Conservation (phyloP, 2,329 filamentous ascomycete genomes). For the Pseudogymnoascus sp. region DNA sequence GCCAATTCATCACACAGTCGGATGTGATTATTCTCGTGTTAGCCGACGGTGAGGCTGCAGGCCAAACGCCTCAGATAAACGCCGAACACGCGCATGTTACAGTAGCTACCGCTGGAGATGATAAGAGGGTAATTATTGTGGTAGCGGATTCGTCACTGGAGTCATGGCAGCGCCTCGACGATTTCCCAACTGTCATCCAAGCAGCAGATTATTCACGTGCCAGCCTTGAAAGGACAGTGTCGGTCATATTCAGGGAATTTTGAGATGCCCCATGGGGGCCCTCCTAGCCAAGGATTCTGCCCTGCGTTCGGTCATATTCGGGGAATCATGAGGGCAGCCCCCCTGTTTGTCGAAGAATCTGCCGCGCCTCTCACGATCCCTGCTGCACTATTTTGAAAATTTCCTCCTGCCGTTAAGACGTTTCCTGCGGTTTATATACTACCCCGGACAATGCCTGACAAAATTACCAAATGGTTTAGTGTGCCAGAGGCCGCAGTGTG, state of each 20-base stretch:
- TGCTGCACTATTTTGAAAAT: background rate
- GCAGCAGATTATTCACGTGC: slow-evolving; percentile 42
- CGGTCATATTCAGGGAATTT: slow-evolving; percentile 44
- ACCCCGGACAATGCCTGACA: background rate
- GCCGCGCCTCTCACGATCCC: background rate
- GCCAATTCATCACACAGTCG: slow-evolving; percentile 30
- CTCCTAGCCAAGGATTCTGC: background rate
- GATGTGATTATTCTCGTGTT: slow-evolving; percentile 43
- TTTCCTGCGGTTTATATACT: background rate
- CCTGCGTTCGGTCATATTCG: slow-evolving; percentile 3
- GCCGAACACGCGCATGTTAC: slow-evolving; percentile 18
- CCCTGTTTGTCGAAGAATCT: background rate
- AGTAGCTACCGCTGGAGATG: slow-evolving; percentile 34
- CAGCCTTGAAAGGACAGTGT: slow-evolving; percentile 46
- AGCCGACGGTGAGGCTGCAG: slow-evolving; percentile 34
- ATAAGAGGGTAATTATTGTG: slow-evolving; percentile 47
- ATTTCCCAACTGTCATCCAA: slow-evolving; percentile 48
- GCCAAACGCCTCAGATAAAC: background rate
- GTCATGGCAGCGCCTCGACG: background rate
- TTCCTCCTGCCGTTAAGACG: background rate
- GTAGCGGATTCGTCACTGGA: slow-evolving; percentile 29
- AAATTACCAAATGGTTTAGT: background rate
- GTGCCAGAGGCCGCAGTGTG: background rate
- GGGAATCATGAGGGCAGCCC: background rate
- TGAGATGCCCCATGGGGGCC: background rate